These are phyloP conservation scores for Byssochlamys sp. DNA, from an alignment of 2,329 filamentous ascomycete genomes.

Conservation along the genomic window DNA sequence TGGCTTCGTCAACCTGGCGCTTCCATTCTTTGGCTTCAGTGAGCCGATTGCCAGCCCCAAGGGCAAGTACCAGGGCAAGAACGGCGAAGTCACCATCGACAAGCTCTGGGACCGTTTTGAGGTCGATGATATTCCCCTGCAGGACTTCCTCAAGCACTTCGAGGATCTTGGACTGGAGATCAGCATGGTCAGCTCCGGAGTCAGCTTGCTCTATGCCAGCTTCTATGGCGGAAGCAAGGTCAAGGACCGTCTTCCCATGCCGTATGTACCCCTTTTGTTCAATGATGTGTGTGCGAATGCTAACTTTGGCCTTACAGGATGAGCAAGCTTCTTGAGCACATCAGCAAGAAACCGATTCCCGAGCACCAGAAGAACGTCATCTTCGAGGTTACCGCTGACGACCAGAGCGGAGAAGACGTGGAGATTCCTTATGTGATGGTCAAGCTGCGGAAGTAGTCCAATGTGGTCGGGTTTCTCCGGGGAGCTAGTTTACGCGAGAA, in stretches of 20 bases:
- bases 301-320: slow-evolving; percentile 49
- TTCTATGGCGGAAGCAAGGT: slow-evolving; percentile 79
- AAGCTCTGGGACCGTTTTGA: slow-evolving; percentile 98
- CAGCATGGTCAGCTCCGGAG: slow-evolving; percentile 93
- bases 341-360: slow-evolving; percentile 87
- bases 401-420: slow-evolving; percentile 80
- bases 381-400: slow-evolving; percentile 89
- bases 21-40: slow-evolving; percentile 97
- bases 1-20: slow-evolving; percentile 88
- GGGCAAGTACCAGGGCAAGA: slow-evolving; percentile 71
- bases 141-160: slow-evolving; percentile 75
- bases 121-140: slow-evolving; percentile 71
- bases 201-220: slow-evolving; percentile 83
- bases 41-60: slow-evolving; percentile 92
- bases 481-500: background rate
- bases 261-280: slow-evolving; percentile 40
- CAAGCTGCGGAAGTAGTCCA: slow-evolving; percentile 47
- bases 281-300: slow-evolving; percentile 5
- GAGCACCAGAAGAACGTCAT: slow-evolving; percentile 90
- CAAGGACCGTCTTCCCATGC: slow-evolving; percentile 68
- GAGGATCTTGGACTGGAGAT: slow-evolving; percentile 69
- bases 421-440: slow-evolving; percentile 96
- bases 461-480: background rate
- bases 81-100: slow-evolving; percentile 72
- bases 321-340: slow-evolving; percentile 74